These are phyloP conservation scores for Erodium moschatum DNA, from an alignment of 441 rosid genomes.

Conservation along the genomic window DNA sequence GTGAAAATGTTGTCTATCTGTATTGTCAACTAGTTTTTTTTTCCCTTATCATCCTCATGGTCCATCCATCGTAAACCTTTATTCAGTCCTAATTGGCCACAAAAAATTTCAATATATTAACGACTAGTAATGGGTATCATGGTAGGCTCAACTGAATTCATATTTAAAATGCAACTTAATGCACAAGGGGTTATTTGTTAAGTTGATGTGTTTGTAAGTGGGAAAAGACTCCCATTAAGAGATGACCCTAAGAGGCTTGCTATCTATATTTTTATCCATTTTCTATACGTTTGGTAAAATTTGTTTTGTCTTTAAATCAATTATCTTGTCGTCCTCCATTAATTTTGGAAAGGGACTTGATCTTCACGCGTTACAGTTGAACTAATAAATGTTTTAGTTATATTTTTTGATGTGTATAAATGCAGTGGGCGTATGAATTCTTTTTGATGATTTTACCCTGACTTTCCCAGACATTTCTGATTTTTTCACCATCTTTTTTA, in stretches of 20 bases:
- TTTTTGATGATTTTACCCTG: background rate
- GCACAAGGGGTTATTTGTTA: background rate
- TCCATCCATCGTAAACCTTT: background rate
- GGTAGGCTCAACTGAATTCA: background rate
- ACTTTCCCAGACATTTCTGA: slow-evolving; percentile 3
- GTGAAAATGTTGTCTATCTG: background rate
- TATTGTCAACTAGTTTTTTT: background rate
- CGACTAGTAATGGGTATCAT: background rate
- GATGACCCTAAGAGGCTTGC: background rate
- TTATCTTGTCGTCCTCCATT: background rate
- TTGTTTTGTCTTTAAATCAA: background rate
- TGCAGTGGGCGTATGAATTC: background rate
- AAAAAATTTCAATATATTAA: background rate
- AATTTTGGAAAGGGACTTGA: slow-evolving; percentile 6
- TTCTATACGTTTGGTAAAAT: background rate
- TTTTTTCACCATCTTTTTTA: slow-evolving; percentile 17
- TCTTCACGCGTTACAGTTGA: background rate
- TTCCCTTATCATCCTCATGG: background rate
- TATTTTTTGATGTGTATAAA: background rate
- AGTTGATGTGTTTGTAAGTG: background rate
- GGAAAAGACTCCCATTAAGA: background rate
- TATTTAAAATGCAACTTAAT: background rate
- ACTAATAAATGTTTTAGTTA: background rate
- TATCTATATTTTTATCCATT: background rate
- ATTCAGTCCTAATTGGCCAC: background rate